Base-by-base conservation (phyloP, 495 filamentous ascomycete species). In the Pyrenopolyporus hunteri region DNA sequence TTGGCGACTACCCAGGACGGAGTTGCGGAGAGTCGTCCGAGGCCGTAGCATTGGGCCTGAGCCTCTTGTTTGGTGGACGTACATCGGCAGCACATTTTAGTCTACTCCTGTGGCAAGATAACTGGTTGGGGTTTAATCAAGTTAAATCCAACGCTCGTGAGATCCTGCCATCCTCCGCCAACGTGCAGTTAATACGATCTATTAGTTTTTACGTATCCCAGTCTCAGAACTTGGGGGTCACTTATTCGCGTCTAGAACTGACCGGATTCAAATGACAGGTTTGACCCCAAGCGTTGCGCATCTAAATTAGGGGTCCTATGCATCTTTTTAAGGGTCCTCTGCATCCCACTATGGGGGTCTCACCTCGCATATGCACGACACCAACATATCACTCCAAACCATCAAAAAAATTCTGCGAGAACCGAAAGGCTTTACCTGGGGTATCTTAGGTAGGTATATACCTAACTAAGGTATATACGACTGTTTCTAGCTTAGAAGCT, bases 11-110 rank as follows among this genome's bases (percentile, higher is more conserved):
- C 39, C 10, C 22, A n/a, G 14, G 35, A 33, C 45, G 36, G 49
- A 60, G 17, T 50, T 60, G 56, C 56, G 51, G 44, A 59, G 51
- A 59, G 55, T 46, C 36, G 49, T 56, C 44, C 26, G 22, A 55
- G 62, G 62, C 50, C 57, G 62, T 45, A 42, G 39, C 51, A 46
- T 60, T 43, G 51, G 52, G 46, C 63, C 57, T 43, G 51, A 57
- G 46, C 63, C 57, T 37, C 61, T 31, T 47, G 31, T 37, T 28
- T 32, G 36, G 50, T 51, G 29, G 33, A 59, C 44, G 36, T 50
- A 28, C 32, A 48, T 32, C 14, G 22, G 46, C 40, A 28, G 28
- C 40, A 36, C 29, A 42, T 25, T 16, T 35, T 39, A 19, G n/a
- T 19, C 14, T 23, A 17, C n/a, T 32, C 29, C 14, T 52, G 46